Percentiles rank a stretch among this genome's conserved stretches.
Evolutionary conservation across 345 rosid species (phyloP).

Genomic region (Excoecaria agallocha): DNA sequence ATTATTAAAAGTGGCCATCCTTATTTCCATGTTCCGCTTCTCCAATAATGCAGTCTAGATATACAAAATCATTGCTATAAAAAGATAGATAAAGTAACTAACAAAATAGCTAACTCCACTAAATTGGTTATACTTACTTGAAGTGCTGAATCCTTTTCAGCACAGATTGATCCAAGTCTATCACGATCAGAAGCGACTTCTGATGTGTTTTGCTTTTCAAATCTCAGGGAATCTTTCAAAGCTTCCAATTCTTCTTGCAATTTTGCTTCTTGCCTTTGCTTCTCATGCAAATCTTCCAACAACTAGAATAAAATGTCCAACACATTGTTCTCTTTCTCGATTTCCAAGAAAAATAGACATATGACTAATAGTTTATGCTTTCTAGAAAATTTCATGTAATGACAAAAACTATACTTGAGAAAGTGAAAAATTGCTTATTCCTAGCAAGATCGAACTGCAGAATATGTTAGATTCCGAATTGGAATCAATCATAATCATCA

Average conservation of each 20-base stretch:
- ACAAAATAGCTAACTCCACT: slow-evolving; percentile 1
- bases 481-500: background rate
- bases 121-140: slow-evolving; percentile 44
- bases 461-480: background rate
- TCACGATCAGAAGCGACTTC: slow-evolving; percentile 55
- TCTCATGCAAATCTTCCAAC: slow-evolving; percentile 66
- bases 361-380: background rate
- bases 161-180: slow-evolving; percentile 48
- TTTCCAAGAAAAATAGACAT: slow-evolving; percentile 1
- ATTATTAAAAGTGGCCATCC: slow-evolving; percentile 46
- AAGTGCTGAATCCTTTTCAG: slow-evolving; percentile 64
- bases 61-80: slow-evolving; percentile 18
- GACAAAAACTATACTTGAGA: background rate
- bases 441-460: background rate
- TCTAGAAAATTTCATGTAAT: background rate
- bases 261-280: slow-evolving; percentile 51
- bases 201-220: slow-evolving; percentile 55
- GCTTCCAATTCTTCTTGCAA: slow-evolving; percentile 69
- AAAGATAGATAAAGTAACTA: background rate
- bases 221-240: slow-evolving; percentile 54
- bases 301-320: slow-evolving; percentile 45
- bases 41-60: slow-evolving; percentile 58
- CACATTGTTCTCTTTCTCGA: slow-evolving; percentile 1
- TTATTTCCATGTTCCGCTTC: slow-evolving; percentile 57
- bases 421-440: background rate